Conservation (phyloP, 2,329 filamentous ascomycete genomes). For the Metarhizium guizhouense region DNA sequence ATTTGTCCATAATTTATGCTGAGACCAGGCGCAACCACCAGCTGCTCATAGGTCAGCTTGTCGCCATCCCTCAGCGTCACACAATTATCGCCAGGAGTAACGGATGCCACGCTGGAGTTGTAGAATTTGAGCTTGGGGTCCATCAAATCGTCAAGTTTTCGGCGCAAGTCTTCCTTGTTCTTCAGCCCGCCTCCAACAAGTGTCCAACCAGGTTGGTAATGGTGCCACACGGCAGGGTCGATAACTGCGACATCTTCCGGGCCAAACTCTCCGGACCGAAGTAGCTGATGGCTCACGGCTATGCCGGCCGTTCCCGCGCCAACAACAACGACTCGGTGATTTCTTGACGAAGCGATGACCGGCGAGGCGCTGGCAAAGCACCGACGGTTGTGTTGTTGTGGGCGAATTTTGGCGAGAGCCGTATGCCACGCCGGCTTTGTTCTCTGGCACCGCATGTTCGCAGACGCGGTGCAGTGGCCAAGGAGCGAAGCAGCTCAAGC, state of each 20-base stretch:
- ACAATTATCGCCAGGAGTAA: constrained; percentile 47
- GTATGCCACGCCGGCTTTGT: not conserved
- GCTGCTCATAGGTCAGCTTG: constrained; percentile 51
- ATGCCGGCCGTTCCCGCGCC: constrained; percentile 60
- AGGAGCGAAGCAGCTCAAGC: too few relatives aligned
- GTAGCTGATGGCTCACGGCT: constrained; percentile 57
- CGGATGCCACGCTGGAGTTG: constrained; percentile 36
- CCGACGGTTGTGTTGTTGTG: constrained; percentile 1
- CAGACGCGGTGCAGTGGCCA: too few relatives aligned
- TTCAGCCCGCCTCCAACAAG: constrained; percentile 59
- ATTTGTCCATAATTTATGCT: constrained; percentile 40
- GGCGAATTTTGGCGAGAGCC: not conserved
- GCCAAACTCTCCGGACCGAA: constrained; percentile 46
- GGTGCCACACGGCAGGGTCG: constrained; percentile 53
- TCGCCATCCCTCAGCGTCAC: constrained; percentile 47
- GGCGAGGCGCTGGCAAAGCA: constrained; percentile 17
- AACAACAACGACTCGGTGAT: constrained; percentile 57
- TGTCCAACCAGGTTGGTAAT: constrained; percentile 65
- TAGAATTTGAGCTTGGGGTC: constrained; percentile 56
- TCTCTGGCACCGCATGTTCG: not conserved
- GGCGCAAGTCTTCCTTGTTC: constrained; percentile 47
- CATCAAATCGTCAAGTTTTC: constrained; percentile 40
- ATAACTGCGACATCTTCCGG: constrained; percentile 55
- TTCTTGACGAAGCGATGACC: constrained; percentile 20
- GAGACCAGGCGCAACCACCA: constrained; percentile 54